Percentiles rank a stretch among this genome's conserved stretches.
phyloP scores from a whole-genome alignment of 352 stramenopile species.

The Phytophthora podocarpi region DNA sequence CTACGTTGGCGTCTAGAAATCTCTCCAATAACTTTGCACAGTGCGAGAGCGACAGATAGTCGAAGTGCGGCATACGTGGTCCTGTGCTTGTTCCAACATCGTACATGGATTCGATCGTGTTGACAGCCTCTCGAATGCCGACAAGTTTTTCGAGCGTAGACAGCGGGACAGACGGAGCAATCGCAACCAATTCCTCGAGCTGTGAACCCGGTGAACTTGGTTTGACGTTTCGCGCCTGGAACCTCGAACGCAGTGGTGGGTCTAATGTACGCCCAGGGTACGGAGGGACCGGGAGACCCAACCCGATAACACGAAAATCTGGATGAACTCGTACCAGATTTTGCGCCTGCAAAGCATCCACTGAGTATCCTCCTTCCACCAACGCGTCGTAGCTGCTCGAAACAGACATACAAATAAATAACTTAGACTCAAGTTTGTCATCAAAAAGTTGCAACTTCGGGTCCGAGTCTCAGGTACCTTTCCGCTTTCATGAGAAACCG shows the following conservation, averaged over 20 bases:
- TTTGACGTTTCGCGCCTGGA: conserved; percentile 78
- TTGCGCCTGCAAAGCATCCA: conserved; percentile 50
- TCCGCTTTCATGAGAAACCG: conserved; percentile 91
- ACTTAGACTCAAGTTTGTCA: no score
- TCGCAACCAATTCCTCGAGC: conserved; percentile 54
- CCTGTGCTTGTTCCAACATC: conserved; percentile 35
- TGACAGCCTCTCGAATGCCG: conserved; percentile 69
- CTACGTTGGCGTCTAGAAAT: conserved; percentile 54
- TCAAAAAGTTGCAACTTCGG: background rate
- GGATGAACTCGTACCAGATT: conserved; percentile 88
- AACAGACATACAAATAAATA: no score
- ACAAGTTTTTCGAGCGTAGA: conserved; percentile 69
- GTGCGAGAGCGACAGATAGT: conserved; percentile 64
- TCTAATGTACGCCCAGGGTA: conserved; percentile 88
- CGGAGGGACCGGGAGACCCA: conserved; percentile 86
- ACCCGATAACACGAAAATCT: conserved; percentile 94
- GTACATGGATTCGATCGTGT: conserved; percentile 69
- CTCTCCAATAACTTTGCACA: conserved; percentile 54
- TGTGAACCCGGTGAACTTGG: conserved; percentile 68
- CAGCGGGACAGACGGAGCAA: conserved; percentile 56
- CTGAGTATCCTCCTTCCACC: conserved; percentile 56
- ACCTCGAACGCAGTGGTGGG: conserved; percentile 85
- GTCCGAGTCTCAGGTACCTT: conserved; percentile 39
- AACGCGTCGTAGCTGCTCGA: conserved; percentile 63
- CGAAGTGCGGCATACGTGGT: conserved; percentile 75